Base-by-base conservation (phyloP, 139 green algal species). In the Picochlorum sp. region DNA sequence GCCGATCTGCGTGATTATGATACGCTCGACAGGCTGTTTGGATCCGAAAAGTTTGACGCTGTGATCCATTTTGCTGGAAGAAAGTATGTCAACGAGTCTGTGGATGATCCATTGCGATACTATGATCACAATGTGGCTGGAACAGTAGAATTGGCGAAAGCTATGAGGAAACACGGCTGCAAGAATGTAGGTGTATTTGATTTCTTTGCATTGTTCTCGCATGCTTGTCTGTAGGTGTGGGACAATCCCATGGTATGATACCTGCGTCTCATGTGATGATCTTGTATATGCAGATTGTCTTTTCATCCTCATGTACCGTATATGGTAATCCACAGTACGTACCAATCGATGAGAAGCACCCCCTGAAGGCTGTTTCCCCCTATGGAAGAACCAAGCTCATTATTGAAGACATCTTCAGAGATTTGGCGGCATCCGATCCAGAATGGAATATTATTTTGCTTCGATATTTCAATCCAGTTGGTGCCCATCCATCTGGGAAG, bases 381-480 rank as follows among this genome's bases (percentile, higher is more conserved):
- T 98, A 98, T 75, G 94, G 94, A 62, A 76, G 86, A 63, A 97
- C 90, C 65, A 99, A 99, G 84, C 84, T 98, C 15, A 95, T 97
- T 76, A 96, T 97, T 58, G 90, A 95, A 74, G 88, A 96, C 38
- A 93, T 95, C 72, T 88, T 91, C 76, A 65, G 77, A 15, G 86
- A 90, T 65, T 10, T 89, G 15, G 64, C 69, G 6, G 73, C 58
- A 1, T 63, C 54, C 34, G 87, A 96, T 69, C 71, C 74, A 28
- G 75, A 80, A 1, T 98, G 91, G 94, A 74, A 77, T 51, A 85
- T 97, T 66, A 76, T 71, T 31, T 62, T 79, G 45, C 62, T 79
- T 41, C 55, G 72, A 38, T 79, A 79, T 66, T 79, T 79, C 62
- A 79, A 79, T 63, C 72, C 72, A 30, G 72, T 79, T 20, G 72